A percentile compares a stretch with the other conserved stretches of the same genome.
These are phyloP conservation scores for Alternaria atra DNA, from an alignment of 2,329 filamentous ascomycete species.

Conservation along the genomic window DNA sequence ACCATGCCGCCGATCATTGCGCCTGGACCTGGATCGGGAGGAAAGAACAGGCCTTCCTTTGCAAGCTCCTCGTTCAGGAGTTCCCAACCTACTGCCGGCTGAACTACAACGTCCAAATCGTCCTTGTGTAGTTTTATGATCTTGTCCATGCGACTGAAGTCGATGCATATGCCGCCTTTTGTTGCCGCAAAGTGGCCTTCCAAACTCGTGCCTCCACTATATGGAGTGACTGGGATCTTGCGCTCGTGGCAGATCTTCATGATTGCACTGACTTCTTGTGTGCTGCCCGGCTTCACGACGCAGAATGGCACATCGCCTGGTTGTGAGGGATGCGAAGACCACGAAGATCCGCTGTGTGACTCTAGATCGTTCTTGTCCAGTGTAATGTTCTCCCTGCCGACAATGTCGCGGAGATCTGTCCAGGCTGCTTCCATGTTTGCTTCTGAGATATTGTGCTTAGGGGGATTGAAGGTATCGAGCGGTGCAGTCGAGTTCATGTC, in stretches of 20 bases:
- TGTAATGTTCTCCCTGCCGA: constrained; percentile 71
- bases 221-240: constrained; percentile 84
- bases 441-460: constrained; percentile 64
- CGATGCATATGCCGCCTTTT: constrained; percentile 82
- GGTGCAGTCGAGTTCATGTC: constrained; percentile 65
- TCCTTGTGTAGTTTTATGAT: constrained; percentile 80
- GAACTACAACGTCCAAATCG: constrained; percentile 65
- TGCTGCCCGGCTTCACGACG: constrained; percentile 78
- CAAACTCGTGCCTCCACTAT: constrained; percentile 86
- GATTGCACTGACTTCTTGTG: constrained; percentile 83
- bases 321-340: constrained; percentile 63
- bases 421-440: constrained; percentile 71
- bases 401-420: constrained; percentile 68
- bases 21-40: constrained; percentile 88
- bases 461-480: constrained; percentile 58
- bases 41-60: constrained; percentile 82
- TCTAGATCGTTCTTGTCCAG: constrained; percentile 64
- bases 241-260: constrained; percentile 88
- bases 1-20: constrained; percentile 94
- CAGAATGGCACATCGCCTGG: constrained; percentile 61
- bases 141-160: constrained; percentile 86
- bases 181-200: constrained; percentile 91
- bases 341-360: constrained; percentile 68
- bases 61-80: constrained; percentile 79
- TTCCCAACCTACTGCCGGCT: constrained; percentile 85